phyloP scores from a whole-genome alignment of 257 asterid species.

The Ilex aquifolium region DNA sequence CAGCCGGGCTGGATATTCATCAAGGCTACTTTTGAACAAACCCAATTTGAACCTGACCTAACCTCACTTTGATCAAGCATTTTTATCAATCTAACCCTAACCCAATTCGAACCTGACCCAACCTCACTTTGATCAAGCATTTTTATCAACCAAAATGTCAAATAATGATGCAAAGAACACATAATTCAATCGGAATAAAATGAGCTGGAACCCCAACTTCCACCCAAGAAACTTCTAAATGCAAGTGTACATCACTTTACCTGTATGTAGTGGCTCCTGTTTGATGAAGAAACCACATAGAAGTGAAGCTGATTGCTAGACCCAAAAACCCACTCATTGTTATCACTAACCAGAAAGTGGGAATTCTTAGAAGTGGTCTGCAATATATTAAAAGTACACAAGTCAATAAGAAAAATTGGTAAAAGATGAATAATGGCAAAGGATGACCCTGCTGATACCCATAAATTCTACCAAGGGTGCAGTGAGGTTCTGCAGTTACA shows the following conservation, averaged over 20 bases:
- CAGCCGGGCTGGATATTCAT: too few relatives aligned
- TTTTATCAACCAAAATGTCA: too few relatives aligned
- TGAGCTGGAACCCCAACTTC: neutral
- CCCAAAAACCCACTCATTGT: slow-evolving; percentile 91
- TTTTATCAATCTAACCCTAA: neutral
- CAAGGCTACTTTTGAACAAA: too few relatives aligned
- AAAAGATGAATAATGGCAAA: neutral
- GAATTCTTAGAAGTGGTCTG: slow-evolving; percentile 76
- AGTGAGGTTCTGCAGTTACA: too few relatives aligned
- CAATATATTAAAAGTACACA: slow-evolving; percentile 13
- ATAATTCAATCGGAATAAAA: neutral
- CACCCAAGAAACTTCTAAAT: neutral
- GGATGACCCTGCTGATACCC: too few relatives aligned
- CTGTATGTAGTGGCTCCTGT: slow-evolving; percentile 93
- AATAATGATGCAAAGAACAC: too few relatives aligned
- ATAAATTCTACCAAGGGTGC: too few relatives aligned
- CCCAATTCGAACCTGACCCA: neutral
- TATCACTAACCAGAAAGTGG: slow-evolving; percentile 71
- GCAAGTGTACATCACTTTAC: slow-evolving; percentile 17
- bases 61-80: too few relatives aligned
- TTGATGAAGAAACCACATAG: slow-evolving; percentile 99
- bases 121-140: too few relatives aligned
- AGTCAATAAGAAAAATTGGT: neutral
- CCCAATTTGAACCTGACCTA: too few relatives aligned
- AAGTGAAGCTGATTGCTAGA: slow-evolving; percentile 85